phyloP scores from a whole-genome alignment of 116 monocot species.

The Cymodocea nodosa region DNA sequence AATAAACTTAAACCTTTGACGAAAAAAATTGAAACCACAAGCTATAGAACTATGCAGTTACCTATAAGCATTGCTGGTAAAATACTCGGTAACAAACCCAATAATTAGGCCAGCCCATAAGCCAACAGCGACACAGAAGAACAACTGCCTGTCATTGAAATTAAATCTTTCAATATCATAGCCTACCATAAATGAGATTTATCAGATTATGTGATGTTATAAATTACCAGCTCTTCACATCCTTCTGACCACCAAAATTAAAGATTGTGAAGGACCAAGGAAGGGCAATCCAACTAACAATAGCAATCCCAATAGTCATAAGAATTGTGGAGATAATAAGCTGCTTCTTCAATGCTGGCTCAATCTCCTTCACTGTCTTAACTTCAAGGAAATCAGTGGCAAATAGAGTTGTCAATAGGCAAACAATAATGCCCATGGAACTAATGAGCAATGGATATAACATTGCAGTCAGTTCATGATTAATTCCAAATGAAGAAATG shows the following conservation, averaged over 20 bases:
- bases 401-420: conserved; percentile 44
- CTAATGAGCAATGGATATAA: conserved; percentile 36
- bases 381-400: conserved; percentile 50
- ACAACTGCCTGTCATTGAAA: conserved; percentile 35
- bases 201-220: not conserved
- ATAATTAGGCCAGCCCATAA: conserved; percentile 50
- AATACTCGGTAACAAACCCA: conserved; percentile 59
- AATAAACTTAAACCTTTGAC: too few species aligned
- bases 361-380: conserved; percentile 39
- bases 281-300: conserved; percentile 43
- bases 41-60: conserved; percentile 1
- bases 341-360: conserved; percentile 42
- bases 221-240: conserved; percentile 37
- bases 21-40: not conserved
- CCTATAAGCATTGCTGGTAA: conserved; percentile 62
- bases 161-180: not conserved
- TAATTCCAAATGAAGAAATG: conserved; percentile 48
- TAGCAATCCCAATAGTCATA: conserved; percentile 47
- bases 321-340: conserved; percentile 39
- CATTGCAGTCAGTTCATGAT: conserved; percentile 44
- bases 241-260: conserved; percentile 53
- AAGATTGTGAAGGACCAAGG: conserved; percentile 43
- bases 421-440: conserved; percentile 48
- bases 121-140: conserved; percentile 55
- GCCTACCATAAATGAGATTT: not conserved